Conservation (phyloP, 768 basidiomycete genomes). For the Albatrellus ellisii region DNA sequence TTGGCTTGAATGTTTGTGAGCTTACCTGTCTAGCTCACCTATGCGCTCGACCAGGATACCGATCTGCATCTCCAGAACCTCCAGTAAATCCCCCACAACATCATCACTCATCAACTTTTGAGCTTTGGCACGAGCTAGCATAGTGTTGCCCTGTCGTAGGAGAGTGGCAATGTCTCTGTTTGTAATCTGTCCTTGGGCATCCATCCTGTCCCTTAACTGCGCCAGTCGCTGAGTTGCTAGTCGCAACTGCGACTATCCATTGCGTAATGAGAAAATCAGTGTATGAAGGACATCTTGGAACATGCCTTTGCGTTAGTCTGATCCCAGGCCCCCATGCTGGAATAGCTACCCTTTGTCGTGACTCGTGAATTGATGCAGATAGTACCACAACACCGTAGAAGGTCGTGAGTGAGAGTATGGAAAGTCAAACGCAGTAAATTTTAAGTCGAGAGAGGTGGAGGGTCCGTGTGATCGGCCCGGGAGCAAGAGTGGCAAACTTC, state of each 20-base stretch:
- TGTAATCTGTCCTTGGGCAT: slow-evolving; percentile 47
- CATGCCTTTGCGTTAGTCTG: too few relatives aligned
- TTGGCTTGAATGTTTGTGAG: too few relatives aligned
- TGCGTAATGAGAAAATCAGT: slow-evolving; percentile 3
- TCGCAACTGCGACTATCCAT: slow-evolving; percentile 43
- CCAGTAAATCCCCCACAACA: slow-evolving; percentile 44
- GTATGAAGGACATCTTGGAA: too few relatives aligned
- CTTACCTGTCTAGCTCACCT: slow-evolving; percentile 41
- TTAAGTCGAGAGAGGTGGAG: too few relatives aligned
- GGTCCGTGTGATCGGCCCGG: too few relatives aligned
- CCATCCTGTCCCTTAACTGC: slow-evolving; percentile 57
- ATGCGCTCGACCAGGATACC: slow-evolving; percentile 48
- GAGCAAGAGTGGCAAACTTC: too few relatives aligned
- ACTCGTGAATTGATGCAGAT: too few relatives aligned
- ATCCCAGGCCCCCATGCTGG: too few relatives aligned
- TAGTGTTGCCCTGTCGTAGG: slow-evolving; percentile 46
- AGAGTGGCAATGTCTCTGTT: slow-evolving; percentile 57
- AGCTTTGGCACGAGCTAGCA: slow-evolving; percentile 59
- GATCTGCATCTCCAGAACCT: slow-evolving; percentile 51
- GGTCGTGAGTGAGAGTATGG: too few relatives aligned
- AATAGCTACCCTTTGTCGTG: too few relatives aligned
- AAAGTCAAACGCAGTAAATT: too few relatives aligned
- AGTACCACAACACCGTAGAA: too few relatives aligned
- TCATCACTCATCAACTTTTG: slow-evolving; percentile 56
- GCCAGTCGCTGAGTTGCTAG: slow-evolving; percentile 51